phyloP scores from a whole-genome alignment of 2,329 filamentous ascomycete genomes.

The Trichothecium roseum region DNA sequence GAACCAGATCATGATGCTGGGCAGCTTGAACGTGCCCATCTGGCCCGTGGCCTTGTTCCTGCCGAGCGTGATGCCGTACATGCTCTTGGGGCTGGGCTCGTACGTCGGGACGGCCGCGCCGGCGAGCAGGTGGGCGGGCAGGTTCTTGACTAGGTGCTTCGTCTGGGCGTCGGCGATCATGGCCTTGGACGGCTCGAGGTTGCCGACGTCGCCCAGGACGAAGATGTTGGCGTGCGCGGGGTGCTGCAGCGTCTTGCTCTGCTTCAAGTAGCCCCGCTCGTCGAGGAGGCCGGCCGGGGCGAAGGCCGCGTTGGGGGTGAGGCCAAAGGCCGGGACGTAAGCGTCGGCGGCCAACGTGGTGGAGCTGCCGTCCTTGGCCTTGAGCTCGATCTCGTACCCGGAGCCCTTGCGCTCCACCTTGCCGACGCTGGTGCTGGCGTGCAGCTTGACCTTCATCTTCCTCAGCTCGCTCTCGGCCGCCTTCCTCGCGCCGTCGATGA shows the following conservation, averaged over 20 bases:
- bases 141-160: conserved; percentile 20
- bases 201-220: conserved; percentile 31
- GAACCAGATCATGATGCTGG: conserved; percentile 25
- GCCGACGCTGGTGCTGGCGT: conserved; percentile 27
- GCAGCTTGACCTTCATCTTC: conserved; percentile 30
- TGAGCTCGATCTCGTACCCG: conserved; percentile 23
- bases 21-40: conserved; percentile 24
- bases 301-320: conserved; percentile 33
- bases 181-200: conserved; percentile 24
- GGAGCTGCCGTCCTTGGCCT: conserved; percentile 17
- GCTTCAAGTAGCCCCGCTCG: conserved; percentile 20
- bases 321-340: conserved; percentile 36
- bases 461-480: conserved; percentile 26
- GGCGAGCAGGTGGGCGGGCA: conserved; percentile 21
- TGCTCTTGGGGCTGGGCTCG: conserved; percentile 13
- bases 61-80: conserved; percentile 28
- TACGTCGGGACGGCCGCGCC: conserved; percentile 17
- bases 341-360: conserved; percentile 29
- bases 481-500: conserved; percentile 26
- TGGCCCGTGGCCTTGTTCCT: conserved; percentile 27
- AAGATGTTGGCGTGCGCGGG: conserved; percentile 29
- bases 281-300: conserved; percentile 26
- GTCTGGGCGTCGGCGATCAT: conserved; percentile 20
- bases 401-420: conserved; percentile 11
- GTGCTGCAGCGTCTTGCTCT: conserved; percentile 24